Percentiles rank a stretch among this genome's conserved stretches.
phyloP scores from a whole-genome alignment of 2,329 filamentous ascomycete species.

The Fusarium sp. region DNA sequence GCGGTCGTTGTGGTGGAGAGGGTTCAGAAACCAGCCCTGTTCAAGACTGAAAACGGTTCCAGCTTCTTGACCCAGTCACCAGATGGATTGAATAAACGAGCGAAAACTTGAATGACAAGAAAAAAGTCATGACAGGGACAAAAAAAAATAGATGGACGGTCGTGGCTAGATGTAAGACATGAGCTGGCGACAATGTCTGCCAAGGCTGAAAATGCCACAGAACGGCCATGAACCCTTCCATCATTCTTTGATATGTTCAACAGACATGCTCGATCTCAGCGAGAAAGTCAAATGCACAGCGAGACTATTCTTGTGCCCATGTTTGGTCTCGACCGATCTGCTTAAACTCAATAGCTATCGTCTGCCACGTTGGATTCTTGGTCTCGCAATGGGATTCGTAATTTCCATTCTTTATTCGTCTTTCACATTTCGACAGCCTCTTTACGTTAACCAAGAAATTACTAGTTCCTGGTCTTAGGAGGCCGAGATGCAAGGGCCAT shows the following conservation, averaged over 20 bases:
- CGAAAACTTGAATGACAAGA: conserved; percentile 1
- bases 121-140: conserved; percentile 1
- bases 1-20: not conserved
- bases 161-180: conserved; percentile 26
- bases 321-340: not conserved
- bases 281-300: not conserved
- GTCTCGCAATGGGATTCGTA: not conserved
- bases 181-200: conserved; percentile 1
- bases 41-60: not conserved
- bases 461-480: not conserved
- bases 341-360: not conserved
- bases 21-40: conserved; percentile 14
- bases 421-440: too few relatives aligned
- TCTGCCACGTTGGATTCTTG: not conserved
- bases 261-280: not conserved
- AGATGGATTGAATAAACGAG: not conserved
- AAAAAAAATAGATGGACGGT: not conserved
- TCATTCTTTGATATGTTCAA: rapidly evolving
- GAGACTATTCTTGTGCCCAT: not conserved
- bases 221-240: not conserved
- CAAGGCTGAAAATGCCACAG: conserved; percentile 12
- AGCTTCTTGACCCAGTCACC: not conserved
- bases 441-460: not conserved
- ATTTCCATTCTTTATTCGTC: not conserved
- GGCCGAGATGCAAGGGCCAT: not conserved